phyloP scores from a whole-genome alignment of 345 rosid genomes.

The Eutrema yunnanense region DNA sequence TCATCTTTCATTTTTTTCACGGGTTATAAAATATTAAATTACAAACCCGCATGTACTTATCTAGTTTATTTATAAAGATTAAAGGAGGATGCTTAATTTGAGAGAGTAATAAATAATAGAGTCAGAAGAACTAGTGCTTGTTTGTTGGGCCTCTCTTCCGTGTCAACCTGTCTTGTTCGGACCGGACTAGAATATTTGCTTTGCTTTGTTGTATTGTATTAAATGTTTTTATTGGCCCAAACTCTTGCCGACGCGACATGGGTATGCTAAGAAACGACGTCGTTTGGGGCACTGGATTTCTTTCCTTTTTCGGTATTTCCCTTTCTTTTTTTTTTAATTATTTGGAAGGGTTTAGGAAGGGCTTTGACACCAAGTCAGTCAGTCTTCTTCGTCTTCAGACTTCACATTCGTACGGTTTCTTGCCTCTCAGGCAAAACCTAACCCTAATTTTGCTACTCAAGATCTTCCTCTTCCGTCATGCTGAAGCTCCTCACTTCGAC shows the following conservation, averaged over 20 bases:
- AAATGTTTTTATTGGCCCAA: background rate
- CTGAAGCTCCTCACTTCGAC: conserved; percentile 47
- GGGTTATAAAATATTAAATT: no score
- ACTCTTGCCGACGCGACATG: background rate
- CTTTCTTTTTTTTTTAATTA: background rate
- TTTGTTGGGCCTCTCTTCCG: background rate
- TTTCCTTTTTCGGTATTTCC: background rate
- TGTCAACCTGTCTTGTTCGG: background rate
- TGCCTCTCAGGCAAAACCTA: conserved; percentile 8
- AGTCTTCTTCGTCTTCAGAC: conserved; percentile 2
- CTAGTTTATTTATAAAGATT: no score
- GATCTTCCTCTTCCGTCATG: conserved; percentile 28
- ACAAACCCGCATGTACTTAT: no score
- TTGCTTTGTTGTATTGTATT: no score
- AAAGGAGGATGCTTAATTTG: background rate
- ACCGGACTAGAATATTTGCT: no score
- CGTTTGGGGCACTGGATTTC: background rate
- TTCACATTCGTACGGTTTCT: conserved; percentile 16
- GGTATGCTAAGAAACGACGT: background rate
- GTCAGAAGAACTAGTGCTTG: background rate
- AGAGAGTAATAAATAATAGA: no score
- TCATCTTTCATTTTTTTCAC: no score
- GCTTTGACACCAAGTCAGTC: conserved; percentile 19
- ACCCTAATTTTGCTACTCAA: conserved; percentile 7
- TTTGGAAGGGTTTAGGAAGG: conserved; percentile 40